Evolutionary conservation across 495 filamentous ascomycete genomes (phyloP), one percentile per base, ranked within the genome.

Genomic region (Hyaloscypha variabilis): DNA sequence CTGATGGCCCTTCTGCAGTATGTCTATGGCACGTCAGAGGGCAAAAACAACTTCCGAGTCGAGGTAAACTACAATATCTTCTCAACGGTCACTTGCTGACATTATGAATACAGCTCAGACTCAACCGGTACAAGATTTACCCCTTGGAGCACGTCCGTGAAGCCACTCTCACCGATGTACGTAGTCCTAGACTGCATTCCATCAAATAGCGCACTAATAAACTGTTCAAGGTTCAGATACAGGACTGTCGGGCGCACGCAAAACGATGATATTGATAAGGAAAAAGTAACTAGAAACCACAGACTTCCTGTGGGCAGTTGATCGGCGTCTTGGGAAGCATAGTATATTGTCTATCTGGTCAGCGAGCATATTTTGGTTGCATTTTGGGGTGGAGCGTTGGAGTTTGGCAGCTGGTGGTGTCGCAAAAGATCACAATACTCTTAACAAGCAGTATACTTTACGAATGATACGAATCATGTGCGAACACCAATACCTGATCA

Each of bases 91-190:
- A 13, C 30, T 42, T 29, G 8, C 62, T 64, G 24, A 64, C 24
- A 30, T 24, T 10, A 2, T 28, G 11, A 23, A n/a, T 13, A 46
- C 28, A 67, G 65, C 34, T 67, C 13, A 26, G 65, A 23, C 58
- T 62, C 55, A 67, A 67, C 28, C 65, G 60, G 24, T 67, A 67
- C 60, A 67, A 67, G 42, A 67, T 67, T 25, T 67, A 67, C 28
- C 65, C 65, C 14, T 58, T 53, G 6, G 59, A 67, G n/a, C 6
- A 56, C 10, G 51, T 23, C 8, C 30, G 17, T n/a, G 19, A 49
- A 14, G 36, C 29, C 25, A 11, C 3, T 8, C 63, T 66, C 29
- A 66, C 63, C 6, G 42, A 60, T 8, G 63, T 66, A 46, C 39
- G 11, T 4, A 46, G 10, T 46, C 39, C 17, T 17, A 46, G 39